Percentiles rank a stretch among this genome's conserved stretches.
phyloP scores from a whole-genome alignment of 2,329 filamentous ascomycete genomes.

The Verticillium nubilum region DNA sequence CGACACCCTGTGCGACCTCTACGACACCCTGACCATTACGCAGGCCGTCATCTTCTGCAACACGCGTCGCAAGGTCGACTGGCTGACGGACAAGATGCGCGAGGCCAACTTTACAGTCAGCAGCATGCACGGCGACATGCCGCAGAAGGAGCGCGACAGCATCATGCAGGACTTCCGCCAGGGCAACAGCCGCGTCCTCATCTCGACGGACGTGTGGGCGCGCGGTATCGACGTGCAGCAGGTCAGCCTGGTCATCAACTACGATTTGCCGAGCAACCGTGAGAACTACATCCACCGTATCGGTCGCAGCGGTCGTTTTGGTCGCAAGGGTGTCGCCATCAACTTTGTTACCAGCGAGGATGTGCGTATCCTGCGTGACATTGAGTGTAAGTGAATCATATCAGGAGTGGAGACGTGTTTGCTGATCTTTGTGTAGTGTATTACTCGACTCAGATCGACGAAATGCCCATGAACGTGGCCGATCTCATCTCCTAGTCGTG shows the following conservation, averaged over 20 bases:
- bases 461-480: slow-evolving; percentile 96
- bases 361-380: slow-evolving; percentile 93
- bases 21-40: slow-evolving; percentile 97
- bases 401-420: slow-evolving; percentile 2
- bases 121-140: slow-evolving; percentile 99
- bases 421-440: slow-evolving; percentile 57
- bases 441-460: slow-evolving; percentile 94
- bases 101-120: slow-evolving; percentile 98
- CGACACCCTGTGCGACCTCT: slow-evolving; percentile 95
- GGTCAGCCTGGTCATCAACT: slow-evolving; percentile 97
- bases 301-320: slow-evolving; percentile 90
- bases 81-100: slow-evolving; percentile 98
- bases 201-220: slow-evolving; percentile 97
- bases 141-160: slow-evolving; percentile 93
- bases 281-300: slow-evolving; percentile 99
- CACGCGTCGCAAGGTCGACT: slow-evolving; percentile 97
- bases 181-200: slow-evolving; percentile 91
- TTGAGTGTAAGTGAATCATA: slow-evolving; percentile 65
- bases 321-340: slow-evolving; percentile 97
- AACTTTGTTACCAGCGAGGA: slow-evolving; percentile 99
- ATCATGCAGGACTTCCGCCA: slow-evolving; percentile 99
- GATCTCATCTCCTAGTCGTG: slow-evolving; percentile 46
- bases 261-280: slow-evolving; percentile 95
- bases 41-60: slow-evolving; percentile 99
- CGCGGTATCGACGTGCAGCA: slow-evolving; percentile 99